Percentiles rank a stretch among this genome's conserved stretches.
phyloP scores from a whole-genome alignment of 345 rosid genomes.

The Luvunga scandens region DNA sequence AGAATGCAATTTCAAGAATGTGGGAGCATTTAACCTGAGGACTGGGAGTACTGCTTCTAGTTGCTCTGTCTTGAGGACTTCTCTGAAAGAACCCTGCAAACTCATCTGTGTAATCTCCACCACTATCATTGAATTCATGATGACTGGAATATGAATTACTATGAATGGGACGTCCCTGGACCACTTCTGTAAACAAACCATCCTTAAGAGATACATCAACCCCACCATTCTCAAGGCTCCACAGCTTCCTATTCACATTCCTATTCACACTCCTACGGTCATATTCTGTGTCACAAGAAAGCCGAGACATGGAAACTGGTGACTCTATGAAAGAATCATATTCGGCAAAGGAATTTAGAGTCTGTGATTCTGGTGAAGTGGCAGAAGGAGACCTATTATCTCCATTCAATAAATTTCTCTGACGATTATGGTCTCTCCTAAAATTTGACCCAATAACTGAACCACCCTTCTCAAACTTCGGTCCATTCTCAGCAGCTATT shows the following conservation, averaged over 20 bases:
- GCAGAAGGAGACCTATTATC: constrained; percentile 46
- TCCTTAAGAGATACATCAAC: constrained; percentile 72
- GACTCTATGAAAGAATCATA: constrained; percentile 57
- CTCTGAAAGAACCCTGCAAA: constrained; percentile 47
- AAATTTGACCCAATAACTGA: constrained; percentile 73
- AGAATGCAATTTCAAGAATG: background rate
- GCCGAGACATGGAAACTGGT: constrained; percentile 51
- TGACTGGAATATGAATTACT: constrained; percentile 36
- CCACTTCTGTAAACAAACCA: constrained; percentile 62
- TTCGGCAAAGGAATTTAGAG: constrained; percentile 52
- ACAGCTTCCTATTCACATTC: constrained; percentile 65
- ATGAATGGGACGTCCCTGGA: constrained; percentile 32
- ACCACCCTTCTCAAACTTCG: constrained; percentile 55
- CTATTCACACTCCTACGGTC: constrained; percentile 65
- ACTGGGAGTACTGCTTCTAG: constrained; percentile 59
- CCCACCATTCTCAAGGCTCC: constrained; percentile 52
- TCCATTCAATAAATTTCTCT: constrained; percentile 25
- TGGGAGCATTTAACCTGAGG: constrained; percentile 51
- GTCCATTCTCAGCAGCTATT: constrained; percentile 50
- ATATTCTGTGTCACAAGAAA: constrained; percentile 32
- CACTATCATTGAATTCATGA: constrained; percentile 30
- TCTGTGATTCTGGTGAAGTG: constrained; percentile 80
- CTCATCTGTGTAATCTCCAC: constrained; percentile 35
- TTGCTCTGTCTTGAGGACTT: constrained; percentile 38
- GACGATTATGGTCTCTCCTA: constrained; percentile 27